Base-by-base conservation (phyloP, 768 basidiomycete species). In the Lenzites betulinus region DNA sequence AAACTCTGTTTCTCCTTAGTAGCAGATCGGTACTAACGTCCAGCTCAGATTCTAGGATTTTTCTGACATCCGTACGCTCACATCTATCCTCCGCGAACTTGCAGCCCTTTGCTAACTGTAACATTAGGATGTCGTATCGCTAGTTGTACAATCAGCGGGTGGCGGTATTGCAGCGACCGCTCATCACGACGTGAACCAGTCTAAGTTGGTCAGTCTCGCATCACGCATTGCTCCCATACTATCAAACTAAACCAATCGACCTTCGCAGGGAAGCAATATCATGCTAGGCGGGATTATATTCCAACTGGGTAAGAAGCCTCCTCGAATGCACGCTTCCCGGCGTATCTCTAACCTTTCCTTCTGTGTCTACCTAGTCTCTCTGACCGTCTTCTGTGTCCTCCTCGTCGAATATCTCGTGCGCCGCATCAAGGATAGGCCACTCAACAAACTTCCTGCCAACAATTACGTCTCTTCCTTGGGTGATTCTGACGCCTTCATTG, bases 271-370 rank as follows among this genome's bases (percentile, higher is more conserved):
- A 49, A 65, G 51, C 26, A 26, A 70, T 60, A 66, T 69, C 51
- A 69, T 69, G 68, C 63, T 72, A 2, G 71, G 59, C 20, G 71
- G 72, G 22, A 70, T 66, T 25, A 39, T 67, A 22, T 63, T 70
- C 55, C 69, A 67, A 42, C 48, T 70, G 11, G 52, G 66, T 68
- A 47, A 1, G 51, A n/a, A n/a, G n/a, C n/a, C n/a, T n/a, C n/a
- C 25, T 23, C 13, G 6, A 0, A 49, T 26, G 28, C 30, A 2
- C 23, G 6, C 42, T 23, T 4, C 12, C 16, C 26, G n/a, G n/a
- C n/a, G n/a, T n/a, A n/a, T n/a, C n/a, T n/a, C n/a, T n/a, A n/a
- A n/a, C n/a, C n/a, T n/a, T n/a, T n/a, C n/a, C n/a, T n/a, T n/a
- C n/a, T n/a, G n/a, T n/a, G n/a, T n/a, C n/a, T n/a, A n/a, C n/a